These are phyloP conservation scores for Protomyces pachydermus DNA, from an alignment of 1,139 yeast genomes.

Conservation along the genomic window DNA sequence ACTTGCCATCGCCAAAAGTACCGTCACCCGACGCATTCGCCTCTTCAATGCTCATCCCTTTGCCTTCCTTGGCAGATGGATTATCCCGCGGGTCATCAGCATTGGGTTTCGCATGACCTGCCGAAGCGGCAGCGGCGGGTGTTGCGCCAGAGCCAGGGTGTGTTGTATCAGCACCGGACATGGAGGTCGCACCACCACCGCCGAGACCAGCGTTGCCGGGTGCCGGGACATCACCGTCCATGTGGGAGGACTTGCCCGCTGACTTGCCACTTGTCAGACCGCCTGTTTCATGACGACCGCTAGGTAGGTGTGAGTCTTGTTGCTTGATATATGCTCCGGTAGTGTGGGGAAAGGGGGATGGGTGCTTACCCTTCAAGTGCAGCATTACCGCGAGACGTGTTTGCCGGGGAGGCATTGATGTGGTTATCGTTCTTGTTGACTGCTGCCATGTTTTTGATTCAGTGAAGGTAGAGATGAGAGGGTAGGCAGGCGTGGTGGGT, in stretches of 20 bases:
- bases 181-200: conserved; percentile 21
- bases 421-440: not conserved
- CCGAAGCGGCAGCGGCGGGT: conserved; percentile 15
- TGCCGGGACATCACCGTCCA: conserved; percentile 17
- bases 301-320: not conserved
- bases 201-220: conserved; percentile 20
- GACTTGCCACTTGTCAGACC: conserved; percentile 18
- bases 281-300: conserved; percentile 14
- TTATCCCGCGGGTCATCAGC: conserved; percentile 8
- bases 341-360: not conserved
- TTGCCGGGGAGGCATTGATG: not conserved
- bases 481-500: not conserved
- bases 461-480: not conserved
- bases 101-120: conserved; percentile 19
- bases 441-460: not conserved
- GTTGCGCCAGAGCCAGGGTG: conserved; percentile 23
- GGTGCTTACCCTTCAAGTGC: not conserved
- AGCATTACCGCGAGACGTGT: not conserved
- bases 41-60: conserved; percentile 2
- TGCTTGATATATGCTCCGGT: not conserved
- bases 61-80: conserved; percentile 1
- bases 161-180: conserved; percentile 15
- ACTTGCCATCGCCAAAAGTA: conserved; percentile 24
- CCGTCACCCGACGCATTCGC: conserved; percentile 24
- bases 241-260: conserved; percentile 6